Evolutionary conservation across 2,329 filamentous ascomycete species (phyloP), one percentile per base, ranked within the genome.

Genomic region (Chrysoporthe austroafricana): DNA sequence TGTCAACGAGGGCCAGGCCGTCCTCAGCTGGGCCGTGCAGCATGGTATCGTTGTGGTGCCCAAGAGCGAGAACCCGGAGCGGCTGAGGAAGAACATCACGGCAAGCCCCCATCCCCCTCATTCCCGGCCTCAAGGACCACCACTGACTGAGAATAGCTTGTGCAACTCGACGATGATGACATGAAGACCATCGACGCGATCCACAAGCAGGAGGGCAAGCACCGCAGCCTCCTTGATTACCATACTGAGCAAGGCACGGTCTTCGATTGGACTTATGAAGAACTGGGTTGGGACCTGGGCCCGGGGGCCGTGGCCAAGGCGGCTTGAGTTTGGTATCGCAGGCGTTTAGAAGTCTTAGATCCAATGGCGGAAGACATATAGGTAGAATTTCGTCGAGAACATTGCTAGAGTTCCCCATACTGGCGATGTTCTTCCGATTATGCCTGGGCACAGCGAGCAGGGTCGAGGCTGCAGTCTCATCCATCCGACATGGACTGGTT

Each of bases 61-160:
- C n/a, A 69, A 67, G 62, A 66, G 63, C 44, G 68, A 69, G 65
- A 67, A 69, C 21, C 57, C 62, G 36, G 65, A 67, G 62, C 64
- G 68, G 7, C 58, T 69, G 34, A 69, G 59, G 58, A 60, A 54
- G 26, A 69, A 69, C 18, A 67, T 69, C 26, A 69, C 36, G 58
- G 68, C 64, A 59, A 56, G 62, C 11, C 36, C 16, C 50, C 13
- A 13, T 11, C 50, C 50, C 48, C n/a, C 48, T 3, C 48, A 11
- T 11, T 13, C 21, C 21, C 21, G 18, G 1, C 6, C 5, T 13
- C 13, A 14, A 48, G 44, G 21, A 34, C 21, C 14, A 5, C 11
- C 50, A 43, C 61, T 67, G 18, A 67, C 18, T 1, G 7, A 3
- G 4, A n/a, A 5, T 14, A 69, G 66, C 52, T 69, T 11, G 26